Percentiles rank a stretch among this genome's conserved stretches.
These are phyloP conservation scores for Fusarium sp. DNA, from an alignment of 2,329 filamentous ascomycete genomes.

Conservation along the genomic window DNA sequence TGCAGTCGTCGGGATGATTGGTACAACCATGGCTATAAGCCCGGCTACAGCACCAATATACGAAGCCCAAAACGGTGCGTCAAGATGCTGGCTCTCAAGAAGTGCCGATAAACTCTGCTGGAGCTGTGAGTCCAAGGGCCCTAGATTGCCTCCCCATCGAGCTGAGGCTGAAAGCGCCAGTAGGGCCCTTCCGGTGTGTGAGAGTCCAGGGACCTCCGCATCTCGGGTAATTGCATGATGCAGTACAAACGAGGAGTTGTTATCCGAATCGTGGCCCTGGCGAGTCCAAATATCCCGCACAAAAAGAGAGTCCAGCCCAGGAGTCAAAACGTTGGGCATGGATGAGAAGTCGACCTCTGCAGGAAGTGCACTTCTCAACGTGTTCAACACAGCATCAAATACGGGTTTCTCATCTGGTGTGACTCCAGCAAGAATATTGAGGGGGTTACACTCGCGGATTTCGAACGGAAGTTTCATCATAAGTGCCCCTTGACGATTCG, in stretches of 20 bases:
- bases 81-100: slow-evolving; percentile 48
- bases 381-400: slow-evolving; percentile 50
- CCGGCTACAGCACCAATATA: slow-evolving; percentile 62
- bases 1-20: slow-evolving; percentile 52
- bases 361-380: slow-evolving; percentile 57
- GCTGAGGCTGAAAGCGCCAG: slow-evolving; percentile 78
- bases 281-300: slow-evolving; percentile 62
- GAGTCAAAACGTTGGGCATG: slow-evolving; percentile 54
- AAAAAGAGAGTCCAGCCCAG: slow-evolving; percentile 57
- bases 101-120: slow-evolving; percentile 55
- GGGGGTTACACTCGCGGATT: slow-evolving; percentile 72
- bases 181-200: slow-evolving; percentile 75
- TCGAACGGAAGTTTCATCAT: slow-evolving; percentile 73
- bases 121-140: slow-evolving; percentile 58
- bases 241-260: slow-evolving; percentile 75
- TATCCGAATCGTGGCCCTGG: slow-evolving; percentile 58
- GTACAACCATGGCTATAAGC: slow-evolving; percentile 55
- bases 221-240: slow-evolving; percentile 76
- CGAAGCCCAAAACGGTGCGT: slow-evolving; percentile 62
- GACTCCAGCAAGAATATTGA: slow-evolving; percentile 54
- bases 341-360: slow-evolving; percentile 46
- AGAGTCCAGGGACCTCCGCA: slow-evolving; percentile 76
- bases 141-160: slow-evolving; percentile 74
- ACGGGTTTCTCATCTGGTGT: slow-evolving; percentile 41
- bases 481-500: slow-evolving; percentile 84